phyloP scores from a whole-genome alignment of 495 filamentous ascomycete species.

The Penicillium atrosanguineum region DNA sequence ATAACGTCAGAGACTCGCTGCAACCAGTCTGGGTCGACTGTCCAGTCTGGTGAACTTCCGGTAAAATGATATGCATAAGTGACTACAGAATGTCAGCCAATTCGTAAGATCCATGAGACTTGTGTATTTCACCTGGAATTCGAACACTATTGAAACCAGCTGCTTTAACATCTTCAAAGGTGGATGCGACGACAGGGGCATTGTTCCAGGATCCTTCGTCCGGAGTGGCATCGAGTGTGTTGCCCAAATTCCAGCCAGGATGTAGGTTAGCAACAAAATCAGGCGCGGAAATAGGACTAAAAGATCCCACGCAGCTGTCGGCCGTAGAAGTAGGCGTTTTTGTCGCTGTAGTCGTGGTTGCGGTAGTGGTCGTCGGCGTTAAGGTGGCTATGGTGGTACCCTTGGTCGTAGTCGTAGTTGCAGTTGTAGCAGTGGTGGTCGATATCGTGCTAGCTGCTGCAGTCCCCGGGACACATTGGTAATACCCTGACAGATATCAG shows the following conservation, averaged over 20 bases:
- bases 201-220: constrained; percentile 62
- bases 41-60: constrained; percentile 49
- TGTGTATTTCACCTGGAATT: constrained; percentile 48
- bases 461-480: constrained; percentile 18
- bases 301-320: constrained; percentile 31
- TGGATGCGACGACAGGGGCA: constrained; percentile 41
- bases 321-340: constrained; percentile 4
- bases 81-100: constrained; percentile 31
- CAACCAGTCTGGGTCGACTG: constrained; percentile 53
- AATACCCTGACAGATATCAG: constrained; percentile 4
- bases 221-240: constrained; percentile 58
- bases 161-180: constrained; percentile 50
- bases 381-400: neutral
- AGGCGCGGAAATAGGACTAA: constrained; percentile 35
- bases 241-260: constrained; percentile 47
- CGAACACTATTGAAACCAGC: constrained; percentile 59
- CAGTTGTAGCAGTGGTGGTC: neutral
- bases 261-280: constrained; percentile 33
- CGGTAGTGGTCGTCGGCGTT: no score
- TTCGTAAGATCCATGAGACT: neutral
- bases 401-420: constrained; percentile 7
- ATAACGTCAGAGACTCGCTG: constrained; percentile 59
- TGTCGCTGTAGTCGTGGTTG: neutral
- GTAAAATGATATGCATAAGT: constrained; percentile 60
- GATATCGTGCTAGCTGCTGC: neutral